Evolutionary conservation across 306 rosid species (phyloP).

Genomic region (Nissolia schottii): DNA sequence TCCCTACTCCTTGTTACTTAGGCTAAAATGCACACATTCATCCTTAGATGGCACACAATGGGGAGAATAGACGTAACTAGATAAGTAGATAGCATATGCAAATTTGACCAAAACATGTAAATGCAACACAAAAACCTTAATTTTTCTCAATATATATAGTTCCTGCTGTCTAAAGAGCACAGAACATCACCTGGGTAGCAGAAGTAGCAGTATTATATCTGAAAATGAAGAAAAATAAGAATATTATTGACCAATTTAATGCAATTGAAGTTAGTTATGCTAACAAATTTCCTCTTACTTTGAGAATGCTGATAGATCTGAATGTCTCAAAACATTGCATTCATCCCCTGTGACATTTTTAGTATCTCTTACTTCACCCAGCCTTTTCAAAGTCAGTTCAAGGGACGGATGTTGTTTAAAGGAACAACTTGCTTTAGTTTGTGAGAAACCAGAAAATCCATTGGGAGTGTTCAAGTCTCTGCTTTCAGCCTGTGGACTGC

Average conservation of each 20-base stretch:
- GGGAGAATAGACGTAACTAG: neutral
- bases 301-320: conserved; percentile 56
- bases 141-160: conserved; percentile 4
- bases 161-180: conserved; percentile 11
- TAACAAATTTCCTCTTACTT: conserved; percentile 41
- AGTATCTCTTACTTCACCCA: conserved; percentile 42
- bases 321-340: conserved; percentile 48
- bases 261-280: neutral
- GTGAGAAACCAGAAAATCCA: conserved; percentile 37
- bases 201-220: conserved; percentile 53
- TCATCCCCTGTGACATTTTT: conserved; percentile 41
- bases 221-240: conserved; percentile 25
- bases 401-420: conserved; percentile 44
- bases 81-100: neutral
- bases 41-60: neutral
- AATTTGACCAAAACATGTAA: conserved; percentile 11
- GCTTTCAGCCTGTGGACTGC: conserved; percentile 40
- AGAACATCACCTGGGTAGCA: conserved; percentile 49
- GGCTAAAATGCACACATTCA: neutral
- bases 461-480: conserved; percentile 38
- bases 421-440: conserved; percentile 36
- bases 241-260: conserved; percentile 6
- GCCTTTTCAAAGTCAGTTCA: conserved; percentile 48
- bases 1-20: neutral
- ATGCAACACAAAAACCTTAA: conserved; percentile 7